Base-by-base conservation (phyloP, 257 asterid genomes). In the Gentiana straminea region DNA sequence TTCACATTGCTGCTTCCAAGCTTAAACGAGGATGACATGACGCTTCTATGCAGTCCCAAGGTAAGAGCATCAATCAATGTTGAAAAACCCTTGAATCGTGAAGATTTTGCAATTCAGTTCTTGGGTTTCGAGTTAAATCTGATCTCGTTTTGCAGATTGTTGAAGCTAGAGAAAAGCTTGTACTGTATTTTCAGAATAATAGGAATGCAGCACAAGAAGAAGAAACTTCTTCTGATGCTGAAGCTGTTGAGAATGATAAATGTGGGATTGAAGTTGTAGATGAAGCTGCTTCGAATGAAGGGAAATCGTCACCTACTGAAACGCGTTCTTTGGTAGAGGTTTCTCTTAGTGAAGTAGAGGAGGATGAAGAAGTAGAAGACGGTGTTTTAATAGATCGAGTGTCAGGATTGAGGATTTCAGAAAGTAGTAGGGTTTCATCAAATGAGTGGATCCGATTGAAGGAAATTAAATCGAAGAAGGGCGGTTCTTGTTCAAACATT, bases 311-410 rank as follows among this genome's bases (percentile, higher is more conserved):
- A 15, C 61, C 65, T 57, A 39, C 66, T 54, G 68, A 43, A 12
- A 76, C 62, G 58, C 65, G 61, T 45, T 49, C 77, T 62, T 75
- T 68, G 59, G 82, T 72, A 0, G 86, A 82, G 37, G 77, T 86
- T 65, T 86, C 95, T 11, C 82, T 86, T 68, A 86, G 89, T 44
- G 95, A 86, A 75, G 71, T 86, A 54, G 95, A 85, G 59, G 24
- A 24, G 24, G 24, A 24, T 24, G 24, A 24, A 54, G 46, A 41
- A 2, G 86, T 82, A 34, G 89, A 80, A 33, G 85, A 77, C 39
- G 64, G 62, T 5, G 73, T 67, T 52, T 3, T 67, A n/a, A 64
- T 75, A 11, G 75, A 57, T 47, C 62, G 62, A 61, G 36, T 34
- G 13, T 66, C 65, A 13, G 59, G 67, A 11, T 41, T 51, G 54